Conservation (phyloP, 805 yeast species). For the Kuraishia piskuri region DNA sequence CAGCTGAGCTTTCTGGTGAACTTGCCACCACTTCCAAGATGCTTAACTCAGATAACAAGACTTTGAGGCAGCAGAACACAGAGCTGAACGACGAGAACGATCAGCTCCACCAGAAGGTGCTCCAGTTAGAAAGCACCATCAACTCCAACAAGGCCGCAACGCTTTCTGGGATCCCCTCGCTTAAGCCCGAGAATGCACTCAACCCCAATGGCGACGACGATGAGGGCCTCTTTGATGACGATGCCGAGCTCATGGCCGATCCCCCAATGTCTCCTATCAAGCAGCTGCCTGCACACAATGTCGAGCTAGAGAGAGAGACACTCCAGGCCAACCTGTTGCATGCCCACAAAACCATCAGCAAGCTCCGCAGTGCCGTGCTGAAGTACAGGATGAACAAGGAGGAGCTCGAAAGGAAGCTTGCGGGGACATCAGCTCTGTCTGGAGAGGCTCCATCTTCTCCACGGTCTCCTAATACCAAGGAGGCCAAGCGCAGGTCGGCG, state of each 20-base stretch:
- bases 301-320: conserved; percentile 56
- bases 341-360: conserved; percentile 56
- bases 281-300: conserved; percentile 28
- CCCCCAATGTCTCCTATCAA: conserved; percentile 27
- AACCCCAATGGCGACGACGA: conserved; percentile 10
- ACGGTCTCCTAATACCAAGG: background rate
- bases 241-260: conserved; percentile 18
- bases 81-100: conserved; percentile 68
- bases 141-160: background rate
- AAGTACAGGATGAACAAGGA: conserved; percentile 34
- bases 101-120: conserved; percentile 24
- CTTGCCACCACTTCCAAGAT: conserved; percentile 26
- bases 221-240: conserved; percentile 28
- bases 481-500: background rate
- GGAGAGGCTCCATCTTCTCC: background rate
- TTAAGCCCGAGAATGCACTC: conserved; percentile 3
- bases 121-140: background rate
- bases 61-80: conserved; percentile 41
- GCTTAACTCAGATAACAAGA: conserved; percentile 33
- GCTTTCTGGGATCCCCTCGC: conserved; percentile 1
- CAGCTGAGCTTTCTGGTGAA: conserved; percentile 30
- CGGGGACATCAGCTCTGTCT: background rate
- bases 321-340: conserved; percentile 53
- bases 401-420: conserved; percentile 19
- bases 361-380: conserved; percentile 40